These are phyloP conservation scores for Phellopilus nigrolimitatus DNA, from an alignment of 1,284 basidiomycete genomes.

Conservation along the genomic window DNA sequence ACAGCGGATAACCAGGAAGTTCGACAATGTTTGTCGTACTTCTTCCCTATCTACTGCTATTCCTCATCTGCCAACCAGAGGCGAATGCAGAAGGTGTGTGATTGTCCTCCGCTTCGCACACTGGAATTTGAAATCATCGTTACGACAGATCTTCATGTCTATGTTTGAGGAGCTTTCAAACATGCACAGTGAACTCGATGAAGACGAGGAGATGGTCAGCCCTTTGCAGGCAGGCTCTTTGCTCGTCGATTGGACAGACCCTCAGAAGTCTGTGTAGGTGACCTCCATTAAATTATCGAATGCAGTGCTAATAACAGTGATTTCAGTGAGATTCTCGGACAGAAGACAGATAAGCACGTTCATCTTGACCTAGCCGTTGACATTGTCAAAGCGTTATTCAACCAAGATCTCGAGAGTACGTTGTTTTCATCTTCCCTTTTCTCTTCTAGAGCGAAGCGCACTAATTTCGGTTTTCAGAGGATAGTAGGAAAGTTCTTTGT, in stretches of 20 bases:
- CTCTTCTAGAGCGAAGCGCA: conserved; percentile 18
- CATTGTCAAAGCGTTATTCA: conserved; percentile 62
- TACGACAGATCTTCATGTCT: conserved; percentile 67
- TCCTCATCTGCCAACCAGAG: conserved; percentile 79
- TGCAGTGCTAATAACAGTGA: neutral
- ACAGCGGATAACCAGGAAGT: conserved; percentile 84
- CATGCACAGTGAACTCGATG: conserved; percentile 71
- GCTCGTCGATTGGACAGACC: conserved; percentile 93
- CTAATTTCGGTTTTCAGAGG: conserved; percentile 47
- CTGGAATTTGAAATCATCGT: conserved; percentile 6
- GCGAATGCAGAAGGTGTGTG: conserved; percentile 67
- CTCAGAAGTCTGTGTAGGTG: conserved; percentile 71
- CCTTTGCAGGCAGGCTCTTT: conserved; percentile 79
- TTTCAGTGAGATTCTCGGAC: conserved; percentile 34
- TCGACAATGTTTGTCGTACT: conserved; percentile 92
- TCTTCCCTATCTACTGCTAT: conserved; percentile 93
- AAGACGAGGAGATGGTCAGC: conserved; percentile 76
- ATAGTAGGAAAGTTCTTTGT: conserved; percentile 64
- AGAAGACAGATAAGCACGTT: conserved; percentile 44
- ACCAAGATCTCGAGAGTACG: conserved; percentile 41
- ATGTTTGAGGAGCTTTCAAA: conserved; percentile 66
- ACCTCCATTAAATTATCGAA: conserved; percentile 26
- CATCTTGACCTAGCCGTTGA: conserved; percentile 81
- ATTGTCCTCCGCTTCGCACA: neutral
- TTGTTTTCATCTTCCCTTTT: conserved; percentile 5